Base-by-base conservation (phyloP, 495 filamentous ascomycete genomes). In the Podospora comata region DNA sequence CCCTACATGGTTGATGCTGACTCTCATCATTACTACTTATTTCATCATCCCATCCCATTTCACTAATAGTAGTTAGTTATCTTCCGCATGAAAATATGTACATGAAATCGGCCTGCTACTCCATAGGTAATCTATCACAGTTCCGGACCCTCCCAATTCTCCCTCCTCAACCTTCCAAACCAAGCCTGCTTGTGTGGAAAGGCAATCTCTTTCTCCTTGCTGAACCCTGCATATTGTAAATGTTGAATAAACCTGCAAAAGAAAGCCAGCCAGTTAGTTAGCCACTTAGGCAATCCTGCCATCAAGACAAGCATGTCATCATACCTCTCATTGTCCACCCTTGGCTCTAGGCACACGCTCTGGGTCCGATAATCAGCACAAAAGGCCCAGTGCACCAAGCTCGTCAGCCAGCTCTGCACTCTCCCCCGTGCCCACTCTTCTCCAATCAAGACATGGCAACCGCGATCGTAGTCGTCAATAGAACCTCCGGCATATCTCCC, bases 111-210 rank as follows among this genome's bases (percentile, higher is more conserved):
- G 39, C 39, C 39, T 13, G 39, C 39, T 48, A 48, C 23, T 23
- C 23, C 23, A 23, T 23, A 23, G 0, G 23, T 1, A 23, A 23
- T 23, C 23, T 23, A 62, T 86, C 76, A 96, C 60, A 92, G 73
- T 30, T 80, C 85, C n/a, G 94, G 95, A 3, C 87, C 88, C 62
- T 91, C 86, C 92, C 94, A 99, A 27, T 81, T 86, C 68, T 97
- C 94, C 67, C 95, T 82, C 72, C 85, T 84, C 60, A 97, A 85
- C 76, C 89, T 90, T 82, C 97, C 90, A 70, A 96, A 83, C 70
- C 93, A 94, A 2, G 92, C 86, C 76, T 96, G 93, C 78, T 98
- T 99, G 76, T 98, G 93, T 19, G 94, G 90, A 72, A 99, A 95
- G 16, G 87, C 85, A 54, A 98, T 84, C 75, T 97, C 91, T 64